Evolutionary conservation across 176 grass and related monocot genomes (phyloP).

Genomic region (Carex cristatella): DNA sequence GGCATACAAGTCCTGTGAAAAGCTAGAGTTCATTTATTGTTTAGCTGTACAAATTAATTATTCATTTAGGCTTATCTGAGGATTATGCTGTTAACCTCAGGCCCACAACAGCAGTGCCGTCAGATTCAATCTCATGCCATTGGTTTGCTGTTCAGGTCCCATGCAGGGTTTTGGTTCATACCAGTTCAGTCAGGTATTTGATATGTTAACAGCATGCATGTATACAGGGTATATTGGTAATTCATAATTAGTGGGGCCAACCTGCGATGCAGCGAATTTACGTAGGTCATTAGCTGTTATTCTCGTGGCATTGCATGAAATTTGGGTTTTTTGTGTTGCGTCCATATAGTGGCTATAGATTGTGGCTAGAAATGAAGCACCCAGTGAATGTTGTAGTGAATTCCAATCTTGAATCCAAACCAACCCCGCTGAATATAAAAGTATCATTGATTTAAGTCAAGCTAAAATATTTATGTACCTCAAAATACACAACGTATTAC

Average conservation of each 20-base stretch:
- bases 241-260: neutral
- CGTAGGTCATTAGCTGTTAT: slow-evolving; percentile 49
- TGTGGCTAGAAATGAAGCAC: slow-evolving; percentile 54
- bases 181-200: neutral
- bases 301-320: slow-evolving; percentile 38
- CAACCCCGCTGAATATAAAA: slow-evolving; percentile 40
- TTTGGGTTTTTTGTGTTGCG: slow-evolving; percentile 36
- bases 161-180: neutral
- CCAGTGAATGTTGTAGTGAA: slow-evolving; percentile 62
- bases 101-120: neutral
- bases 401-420: slow-evolving; percentile 61
- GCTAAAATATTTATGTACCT: neutral
- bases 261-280: slow-evolving; percentile 68
- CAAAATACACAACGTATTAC: neutral
- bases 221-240: neutral
- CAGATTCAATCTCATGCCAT: neutral
- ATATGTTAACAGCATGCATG: neutral
- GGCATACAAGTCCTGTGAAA: neutral
- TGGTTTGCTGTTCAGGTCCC: neutral
- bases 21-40: neutral
- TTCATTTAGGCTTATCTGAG: neutral
- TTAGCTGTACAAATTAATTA: neutral
- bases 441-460: neutral
- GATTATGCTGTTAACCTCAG: neutral
- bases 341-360: slow-evolving; percentile 65